Base-by-base conservation (phyloP, 306 rosid species). In the Ormosia semicastrata region DNA sequence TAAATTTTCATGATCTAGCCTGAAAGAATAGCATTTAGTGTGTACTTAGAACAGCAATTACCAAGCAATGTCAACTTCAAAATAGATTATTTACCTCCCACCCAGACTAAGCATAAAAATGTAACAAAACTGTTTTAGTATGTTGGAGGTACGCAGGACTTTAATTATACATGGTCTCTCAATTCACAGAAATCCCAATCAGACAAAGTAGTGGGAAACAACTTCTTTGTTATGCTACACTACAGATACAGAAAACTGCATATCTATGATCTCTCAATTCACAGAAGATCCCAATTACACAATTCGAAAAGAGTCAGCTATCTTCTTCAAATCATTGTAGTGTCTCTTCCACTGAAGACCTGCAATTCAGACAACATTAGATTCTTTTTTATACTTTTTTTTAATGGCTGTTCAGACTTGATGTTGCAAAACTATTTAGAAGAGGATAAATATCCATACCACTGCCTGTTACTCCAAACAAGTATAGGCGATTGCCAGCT, bases 271-370 rank as follows among this genome's bases (percentile, higher is more conserved):
- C 67, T 80, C 82, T 73, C 36, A 13, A 14, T 46, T 80, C 37
- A 66, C 60, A 70, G 66, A 85, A 66, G 69, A 71, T 66, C 71
- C 81, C 82, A 70, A 52, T 89, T 82, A 95, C 62, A 88, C 89
- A 8, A 93, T 91, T 11, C 93, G 92, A 43, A 95, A 95, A 50
- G 99, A 90, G 0, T 88, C 83, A 0, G 93, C 81, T 76, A 95
- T 93, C 89, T 77, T 90, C 85, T 92, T 93, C 87, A 95, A 83
- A 82, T 95, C 96, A 2, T 68, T 66, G 87, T 86, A 93, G 90
- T 93, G 89, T 86, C 96, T 90, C 90, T 95, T 95, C 99, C 99
- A 95, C 75, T 95, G 98, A 85, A 95, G 99, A 34, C 99, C 99
- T 95, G 76, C 89, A 89, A 90, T 71, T 62, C 64, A 37, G 34